phyloP scores from a whole-genome alignment of 208 protist genomes.

The Naegleria lovaniensis region DNA sequence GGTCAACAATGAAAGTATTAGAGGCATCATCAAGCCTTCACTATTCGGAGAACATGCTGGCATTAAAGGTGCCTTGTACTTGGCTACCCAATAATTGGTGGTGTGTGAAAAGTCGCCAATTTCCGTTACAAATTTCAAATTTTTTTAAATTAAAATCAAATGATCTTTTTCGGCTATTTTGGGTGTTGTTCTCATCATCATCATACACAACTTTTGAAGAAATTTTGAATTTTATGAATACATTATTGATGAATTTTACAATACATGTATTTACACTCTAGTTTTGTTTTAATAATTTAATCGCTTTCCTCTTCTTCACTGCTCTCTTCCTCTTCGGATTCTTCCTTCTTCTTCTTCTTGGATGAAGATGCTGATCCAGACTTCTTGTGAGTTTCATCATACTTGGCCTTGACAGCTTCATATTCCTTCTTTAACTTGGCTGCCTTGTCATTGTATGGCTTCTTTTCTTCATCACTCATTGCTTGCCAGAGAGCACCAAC shows the following conservation, averaged over 20 bases:
- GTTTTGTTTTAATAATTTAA: too few species aligned
- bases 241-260: too few species aligned
- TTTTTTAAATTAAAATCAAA: too few species aligned
- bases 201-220: too few species aligned
- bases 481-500: neutral
- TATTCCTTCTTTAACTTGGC: neutral
- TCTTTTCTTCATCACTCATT: neutral
- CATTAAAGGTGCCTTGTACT: conserved; percentile 10
- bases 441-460: neutral
- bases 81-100: neutral
- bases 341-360: neutral
- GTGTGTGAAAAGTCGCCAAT: too few species aligned
- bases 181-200: too few species aligned
- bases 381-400: neutral
- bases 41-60: neutral
- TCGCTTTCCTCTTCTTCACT: neutral
- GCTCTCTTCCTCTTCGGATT: neutral
- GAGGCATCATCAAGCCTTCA: neutral
- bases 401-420: neutral
- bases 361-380: too few species aligned
- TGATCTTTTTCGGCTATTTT: too few species aligned
- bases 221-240: too few species aligned
- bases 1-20: neutral
- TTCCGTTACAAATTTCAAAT: too few species aligned
- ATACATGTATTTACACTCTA: too few species aligned